Percentiles rank a stretch among this genome's conserved stretches.
phyloP scores from a whole-genome alignment of 2,329 filamentous ascomycete species.

The Aspergillus ruber region DNA sequence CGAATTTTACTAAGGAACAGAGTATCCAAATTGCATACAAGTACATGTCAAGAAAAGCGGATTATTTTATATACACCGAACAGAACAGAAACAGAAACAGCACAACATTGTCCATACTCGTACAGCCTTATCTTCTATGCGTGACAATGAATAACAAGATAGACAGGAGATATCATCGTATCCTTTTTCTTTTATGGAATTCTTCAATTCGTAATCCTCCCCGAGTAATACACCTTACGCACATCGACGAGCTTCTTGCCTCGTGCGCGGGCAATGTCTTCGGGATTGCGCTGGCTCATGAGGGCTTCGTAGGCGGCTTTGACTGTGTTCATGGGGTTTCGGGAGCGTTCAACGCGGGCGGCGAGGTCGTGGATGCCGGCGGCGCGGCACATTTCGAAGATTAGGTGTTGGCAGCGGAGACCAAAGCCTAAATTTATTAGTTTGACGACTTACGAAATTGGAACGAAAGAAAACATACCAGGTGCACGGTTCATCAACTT shows the following conservation, averaged over 20 bases:
- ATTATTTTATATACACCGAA: slow-evolving; percentile 17
- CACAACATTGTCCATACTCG: slow-evolving; percentile 8
- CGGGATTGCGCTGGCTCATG: slow-evolving; percentile 74
- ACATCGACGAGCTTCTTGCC: slow-evolving; percentile 96
- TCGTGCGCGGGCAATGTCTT: slow-evolving; percentile 79
- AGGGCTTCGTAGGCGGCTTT: slow-evolving; percentile 84
- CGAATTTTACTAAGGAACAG: background rate
- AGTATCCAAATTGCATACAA: slow-evolving; percentile 16
- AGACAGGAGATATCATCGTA: background rate
- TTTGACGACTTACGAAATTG: slow-evolving; percentile 3
- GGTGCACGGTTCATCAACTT: slow-evolving; percentile 76
- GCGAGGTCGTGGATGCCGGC: slow-evolving; percentile 83
- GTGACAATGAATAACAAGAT: background rate
- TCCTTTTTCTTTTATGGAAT: background rate
- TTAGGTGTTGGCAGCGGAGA: slow-evolving; percentile 80
- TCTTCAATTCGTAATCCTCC: slow-evolving; percentile 36
- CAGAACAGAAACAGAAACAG: slow-evolving; percentile 10
- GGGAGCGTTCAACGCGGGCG: slow-evolving; percentile 72
- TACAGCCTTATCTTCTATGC: slow-evolving; percentile 11
- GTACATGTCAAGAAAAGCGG: slow-evolving; percentile 19
- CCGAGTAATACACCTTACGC: slow-evolving; percentile 93
- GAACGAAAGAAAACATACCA: slow-evolving; percentile 52
- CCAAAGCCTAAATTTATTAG: slow-evolving; percentile 65
- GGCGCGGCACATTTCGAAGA: slow-evolving; percentile 88
- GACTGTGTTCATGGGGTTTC: slow-evolving; percentile 97